Evolutionary conservation across 2,329 filamentous ascomycete species (phyloP), one percentile per base, ranked within the genome.

Genomic region (Cercospora janseana): DNA sequence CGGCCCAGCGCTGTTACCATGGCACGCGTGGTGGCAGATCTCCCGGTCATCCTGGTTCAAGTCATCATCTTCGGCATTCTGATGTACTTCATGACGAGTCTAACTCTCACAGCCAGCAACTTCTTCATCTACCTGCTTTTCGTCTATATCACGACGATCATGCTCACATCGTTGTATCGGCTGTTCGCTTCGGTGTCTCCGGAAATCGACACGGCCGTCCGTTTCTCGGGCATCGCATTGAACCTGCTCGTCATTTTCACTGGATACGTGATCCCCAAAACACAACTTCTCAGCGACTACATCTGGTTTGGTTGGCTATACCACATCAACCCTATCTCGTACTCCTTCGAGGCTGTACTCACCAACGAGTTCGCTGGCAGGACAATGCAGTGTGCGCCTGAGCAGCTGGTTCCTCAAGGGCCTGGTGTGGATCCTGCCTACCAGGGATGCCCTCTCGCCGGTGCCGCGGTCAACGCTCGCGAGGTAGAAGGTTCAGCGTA

Each of bases 51-150:
- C 18, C 66, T 82, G 16, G 67, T 74, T 3, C 79, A 83, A 69
- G 77, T 81, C 35, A 68, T 80, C 12, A 72, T 82, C 2, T 86
- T 86, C 60, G 73, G 73, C 2, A 69, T 86, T 41, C 77, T 85
- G 60, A 77, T 84, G 66, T 86, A 86, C 65, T 87, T 86, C 69
- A 78, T 86, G 73, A 73, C 75, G 4, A 75, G 72, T 23, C 71
- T 86, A 12, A 79, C 82, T 57, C 68, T 80, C 12, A 72, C 78
- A 26, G 81, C 72, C 2, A 77, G 78, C 10, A 83, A 84, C 54
- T 86, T 86, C 69, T 85, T 79, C 62, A 84, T 83, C 58, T 83
- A 81, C 66, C 73, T 82, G 66, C 71, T 86, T 10, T 80, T 86
- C 59, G 77, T 84, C 43, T 83, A 83, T 61, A 74, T 74, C n/a